Base-by-base conservation (phyloP, 352 stramenopile genomes). In the Globisporangium nunn region DNA sequence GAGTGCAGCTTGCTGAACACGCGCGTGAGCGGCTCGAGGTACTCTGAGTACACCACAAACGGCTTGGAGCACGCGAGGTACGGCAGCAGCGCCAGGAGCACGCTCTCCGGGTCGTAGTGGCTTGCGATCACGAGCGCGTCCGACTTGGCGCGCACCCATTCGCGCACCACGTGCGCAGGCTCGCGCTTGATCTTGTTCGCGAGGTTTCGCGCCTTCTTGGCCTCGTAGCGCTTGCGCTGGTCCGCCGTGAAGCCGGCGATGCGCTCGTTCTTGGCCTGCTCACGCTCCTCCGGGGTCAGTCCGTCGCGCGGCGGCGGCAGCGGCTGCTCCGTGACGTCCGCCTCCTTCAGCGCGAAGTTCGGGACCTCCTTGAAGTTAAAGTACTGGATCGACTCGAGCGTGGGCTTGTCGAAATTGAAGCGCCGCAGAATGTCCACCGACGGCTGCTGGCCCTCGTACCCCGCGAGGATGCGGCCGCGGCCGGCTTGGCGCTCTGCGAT, bases 1-100 rank as follows among this genome's bases (percentile, higher is more conserved):
- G 96, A 85, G 72, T 98, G 87, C 5, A 98, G 70, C 18, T 72
- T 81, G 33, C 74, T 70, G 61, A 98, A 98, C 46, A 87, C 89
- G 54, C 84, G 71, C n/a, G 92, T 87, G 35, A 98, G 74, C 1
- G 93, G 90, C 75, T 93, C 82, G 5, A 98, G 75, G 66, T 93
- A 97, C 75, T 98, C 93, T 39, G 78, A 96, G 75, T 96, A 98
- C 18, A 98, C 74, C n/a, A 98, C 92, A 70, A 98, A 98, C 2
- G 93, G 91, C 56, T 92, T 96, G 5, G 88, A 96, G 18, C 82
- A 80, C 29, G 74, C 82, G 31, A 98, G 72, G 61, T 94, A 97
- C 28, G 88, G 88, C 46, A 98, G 64, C 49, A 98, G 58, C 37
- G 75, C 68, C n/a, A 96, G 68, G 6, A 98, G 65, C 40, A 93